phyloP scores from a whole-genome alignment of 345 rosid genomes.

The Abelmoschus esculentus region DNA sequence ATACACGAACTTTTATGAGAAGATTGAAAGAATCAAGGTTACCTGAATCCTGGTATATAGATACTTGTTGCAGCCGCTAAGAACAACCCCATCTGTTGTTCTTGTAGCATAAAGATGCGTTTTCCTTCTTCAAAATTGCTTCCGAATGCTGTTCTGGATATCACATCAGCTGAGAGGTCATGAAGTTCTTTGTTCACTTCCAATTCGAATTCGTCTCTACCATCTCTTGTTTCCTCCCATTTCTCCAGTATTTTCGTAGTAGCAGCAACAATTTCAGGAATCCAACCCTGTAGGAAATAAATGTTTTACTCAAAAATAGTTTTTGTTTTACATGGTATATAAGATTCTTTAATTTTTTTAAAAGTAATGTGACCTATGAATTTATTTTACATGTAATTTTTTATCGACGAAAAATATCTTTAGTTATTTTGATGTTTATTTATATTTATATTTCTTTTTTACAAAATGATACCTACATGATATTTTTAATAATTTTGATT shows the following conservation, averaged over 20 bases:
- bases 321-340: too few relatives aligned
- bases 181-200: conserved; percentile 57
- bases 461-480: too few relatives aligned
- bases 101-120: conserved; percentile 56
- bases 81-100: conserved; percentile 53
- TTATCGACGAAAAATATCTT: too few relatives aligned
- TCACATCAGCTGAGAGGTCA: conserved; percentile 54
- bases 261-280: conserved; percentile 56
- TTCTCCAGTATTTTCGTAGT: conserved; percentile 40
- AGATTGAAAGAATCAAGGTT: not conserved
- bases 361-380: too few relatives aligned
- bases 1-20: too few relatives aligned
- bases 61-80: conserved; percentile 46
- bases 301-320: too few relatives aligned
- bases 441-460: too few relatives aligned
- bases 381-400: too few relatives aligned
- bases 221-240: conserved; percentile 60
- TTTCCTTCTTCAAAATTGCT: conserved; percentile 75
- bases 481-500: too few relatives aligned
- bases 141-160: conserved; percentile 86
- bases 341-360: too few relatives aligned
- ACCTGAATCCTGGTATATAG: conserved; percentile 86
- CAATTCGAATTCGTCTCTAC: conserved; percentile 53
- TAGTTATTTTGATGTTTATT: too few relatives aligned
- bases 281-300: conserved; percentile 41